phyloP scores from a whole-genome alignment of 2,329 filamentous ascomycete genomes.

The Colletotrichum musae region DNA sequence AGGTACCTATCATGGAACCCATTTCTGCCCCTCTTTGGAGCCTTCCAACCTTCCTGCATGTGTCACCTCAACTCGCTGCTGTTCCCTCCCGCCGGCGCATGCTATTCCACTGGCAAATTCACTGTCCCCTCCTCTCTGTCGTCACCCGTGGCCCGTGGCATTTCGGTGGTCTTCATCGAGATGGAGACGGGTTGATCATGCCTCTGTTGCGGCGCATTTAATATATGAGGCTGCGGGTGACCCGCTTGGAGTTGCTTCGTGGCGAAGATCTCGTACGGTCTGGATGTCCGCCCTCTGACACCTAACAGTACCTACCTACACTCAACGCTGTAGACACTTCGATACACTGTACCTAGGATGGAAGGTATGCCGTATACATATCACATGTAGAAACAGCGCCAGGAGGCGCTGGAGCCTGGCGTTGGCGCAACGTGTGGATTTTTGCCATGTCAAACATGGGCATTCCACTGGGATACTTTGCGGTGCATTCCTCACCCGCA shows the following conservation, averaged over 20 bases:
- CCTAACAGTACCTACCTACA: no score
- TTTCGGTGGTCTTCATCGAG: constrained; percentile 17
- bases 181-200: constrained; percentile 20
- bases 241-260: constrained; percentile 7
- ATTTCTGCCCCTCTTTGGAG: constrained; percentile 28
- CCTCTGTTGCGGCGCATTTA: constrained; percentile 19
- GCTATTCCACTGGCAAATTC: background rate
- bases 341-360: no score
- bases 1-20: constrained; percentile 4
- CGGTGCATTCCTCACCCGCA: background rate
- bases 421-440: constrained; percentile 4
- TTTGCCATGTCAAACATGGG: constrained; percentile 15
- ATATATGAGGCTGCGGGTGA: constrained; percentile 9
- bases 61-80: constrained; percentile 12
- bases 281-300: background rate
- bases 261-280: background rate
- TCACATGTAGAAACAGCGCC: background rate
- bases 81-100: constrained; percentile 6
- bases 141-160: constrained; percentile 12
- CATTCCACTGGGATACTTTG: background rate
- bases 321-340: no score
- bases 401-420: background rate
- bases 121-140: constrained; percentile 28
- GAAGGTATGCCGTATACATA: no score
- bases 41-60: background rate